Evolutionary conservation across 2,329 filamentous ascomycete genomes (phyloP).

Genomic region (Alternaria tenuissima): DNA sequence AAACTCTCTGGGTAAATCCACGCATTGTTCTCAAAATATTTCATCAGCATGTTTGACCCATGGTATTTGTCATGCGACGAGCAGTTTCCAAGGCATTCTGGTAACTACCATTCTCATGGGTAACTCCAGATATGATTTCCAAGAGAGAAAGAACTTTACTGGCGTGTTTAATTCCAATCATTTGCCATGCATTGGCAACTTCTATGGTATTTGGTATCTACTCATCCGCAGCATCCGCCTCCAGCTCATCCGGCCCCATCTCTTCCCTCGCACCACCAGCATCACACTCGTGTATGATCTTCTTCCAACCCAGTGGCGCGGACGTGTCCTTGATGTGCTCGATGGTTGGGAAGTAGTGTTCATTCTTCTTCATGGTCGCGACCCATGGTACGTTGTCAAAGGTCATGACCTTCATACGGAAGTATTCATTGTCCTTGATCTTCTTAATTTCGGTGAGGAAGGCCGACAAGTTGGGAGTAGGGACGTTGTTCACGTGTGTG

Average conservation of each 20-base stretch:
- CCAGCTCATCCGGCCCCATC: slow-evolving; percentile 37
- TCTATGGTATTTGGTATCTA: slow-evolving; percentile 4
- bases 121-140: not conserved
- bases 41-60: not conserved
- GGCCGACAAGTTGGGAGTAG: slow-evolving; percentile 80
- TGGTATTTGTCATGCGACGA: not conserved
- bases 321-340: slow-evolving; percentile 68
- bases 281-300: slow-evolving; percentile 63
- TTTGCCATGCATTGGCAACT: not conserved
- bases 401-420: slow-evolving; percentile 94
- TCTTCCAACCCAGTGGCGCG: slow-evolving; percentile 64
- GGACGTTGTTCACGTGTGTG: slow-evolving; percentile 89
- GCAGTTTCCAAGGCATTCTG: not conserved
- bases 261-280: slow-evolving; percentile 47
- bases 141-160: not conserved
- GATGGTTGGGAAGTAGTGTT: slow-evolving; percentile 84
- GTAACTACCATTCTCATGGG: not conserved
- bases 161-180: not conserved
- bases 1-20: not conserved
- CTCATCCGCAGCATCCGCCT: slow-evolving; percentile 36
- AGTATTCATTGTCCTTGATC: slow-evolving; percentile 97
- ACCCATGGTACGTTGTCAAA: slow-evolving; percentile 99
- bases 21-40: not conserved
- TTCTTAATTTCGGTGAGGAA: slow-evolving; percentile 84
- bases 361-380: slow-evolving; percentile 99